Evolutionary conservation across 768 basidiomycete genomes (phyloP), one percentile per base, ranked within the genome.

Genomic region (Pholiota conissans): DNA sequence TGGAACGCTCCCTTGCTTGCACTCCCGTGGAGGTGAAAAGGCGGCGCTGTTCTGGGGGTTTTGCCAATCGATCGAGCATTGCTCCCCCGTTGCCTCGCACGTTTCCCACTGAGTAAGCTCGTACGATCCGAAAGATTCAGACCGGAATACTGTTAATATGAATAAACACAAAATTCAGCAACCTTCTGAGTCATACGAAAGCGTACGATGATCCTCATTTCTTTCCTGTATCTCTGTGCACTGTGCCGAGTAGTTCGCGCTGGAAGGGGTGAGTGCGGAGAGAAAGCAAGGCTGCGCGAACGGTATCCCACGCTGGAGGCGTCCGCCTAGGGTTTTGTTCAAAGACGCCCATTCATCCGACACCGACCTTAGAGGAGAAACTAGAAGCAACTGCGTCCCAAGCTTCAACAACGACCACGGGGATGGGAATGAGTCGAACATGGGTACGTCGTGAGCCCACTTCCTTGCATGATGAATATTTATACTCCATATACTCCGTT

Each of bases 31-130:
- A 1, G 66, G 57, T 7, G 49, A 30, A 34, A 65, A 69, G 2
- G 71, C 64, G 4, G 54, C 29, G 7, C 61, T 45, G 50, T 72
- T 65, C 9, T 55, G 45, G 14, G 68, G 53, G 32, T 68, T 61
- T 10, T 46, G 53, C 56, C 52, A 68, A 58, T 77, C 71, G 3
- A 79, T 66, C 30, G 76, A 58, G 55, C 79, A 79, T 30, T 70
- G 63, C 7, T 72, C 63, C 1, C 60, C 61, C 2, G 62, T 67
- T 20, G 59, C 42, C 59, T 77, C 74, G 51, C 79, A 80, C 1
- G 74, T 73, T 61, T 77, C 78, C 77, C 75, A 78, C 52, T 79
- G 72, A 1, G 67, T 63, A 14, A 62, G 49, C 37, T 63, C 56
- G 30, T 67, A 67, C 16, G 64, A 56, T 8, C 65, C 61, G 37